Evolutionary conservation across 2,329 filamentous ascomycete species (phyloP).

Genomic region (Phialophora verrucosa): DNA sequence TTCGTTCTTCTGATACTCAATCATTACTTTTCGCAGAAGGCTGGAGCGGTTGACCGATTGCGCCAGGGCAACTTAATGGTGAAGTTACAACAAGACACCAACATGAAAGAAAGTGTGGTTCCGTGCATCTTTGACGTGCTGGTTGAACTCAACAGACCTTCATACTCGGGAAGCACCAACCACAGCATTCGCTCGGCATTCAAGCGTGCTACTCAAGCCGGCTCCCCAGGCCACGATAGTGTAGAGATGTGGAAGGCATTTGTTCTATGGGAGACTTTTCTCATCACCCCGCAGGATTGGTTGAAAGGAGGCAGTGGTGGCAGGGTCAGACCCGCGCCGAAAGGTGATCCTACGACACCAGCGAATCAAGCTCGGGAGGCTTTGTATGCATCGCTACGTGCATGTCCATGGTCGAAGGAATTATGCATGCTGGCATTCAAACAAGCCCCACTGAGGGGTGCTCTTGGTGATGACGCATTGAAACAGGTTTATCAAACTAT

Average conservation of each 20-base stretch:
- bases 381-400: constrained; percentile 61
- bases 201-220: constrained; percentile 52
- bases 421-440: constrained; percentile 64
- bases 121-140: constrained; percentile 60
- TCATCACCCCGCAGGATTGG: background rate
- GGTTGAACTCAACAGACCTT: constrained; percentile 57
- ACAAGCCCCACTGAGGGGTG: constrained; percentile 44
- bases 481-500: constrained; percentile 34
- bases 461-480: constrained; percentile 25
- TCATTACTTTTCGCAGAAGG: constrained; percentile 73
- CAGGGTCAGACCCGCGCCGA: background rate
- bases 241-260: constrained; percentile 60
- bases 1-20: constrained; percentile 75
- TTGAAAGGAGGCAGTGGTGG: background rate
- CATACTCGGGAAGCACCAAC: constrained; percentile 53
- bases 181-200: constrained; percentile 63
- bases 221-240: constrained; percentile 44
- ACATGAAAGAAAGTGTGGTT: constrained; percentile 33
- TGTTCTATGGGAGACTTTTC: constrained; percentile 55
- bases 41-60: constrained; percentile 77
- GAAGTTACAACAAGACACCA: constrained; percentile 34
- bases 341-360: constrained; percentile 38
- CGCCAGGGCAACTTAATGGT: constrained; percentile 59
- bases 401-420: constrained; percentile 68
- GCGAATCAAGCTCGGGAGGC: constrained; percentile 50